Percentiles rank a stretch among this genome's conserved stretches.
phyloP scores from a whole-genome alignment of 495 filamentous ascomycete genomes.

The Rhizodiscina lignyota region DNA sequence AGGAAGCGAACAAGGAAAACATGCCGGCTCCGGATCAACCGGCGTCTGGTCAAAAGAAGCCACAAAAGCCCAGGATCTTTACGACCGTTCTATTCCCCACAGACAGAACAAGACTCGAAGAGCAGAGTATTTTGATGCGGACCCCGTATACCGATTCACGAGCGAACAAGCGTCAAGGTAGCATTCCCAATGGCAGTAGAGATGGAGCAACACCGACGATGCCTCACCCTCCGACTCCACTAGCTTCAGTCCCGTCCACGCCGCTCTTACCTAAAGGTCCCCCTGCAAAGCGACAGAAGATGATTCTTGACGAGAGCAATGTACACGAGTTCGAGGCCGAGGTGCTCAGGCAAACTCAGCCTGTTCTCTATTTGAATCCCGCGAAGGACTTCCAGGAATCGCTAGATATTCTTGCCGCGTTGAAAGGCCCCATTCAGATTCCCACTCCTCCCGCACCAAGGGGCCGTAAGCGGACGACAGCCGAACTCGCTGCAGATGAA shows the following conservation, averaged over 20 bases:
- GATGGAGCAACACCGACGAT: conserved; percentile 33
- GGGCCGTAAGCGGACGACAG: conserved; percentile 79
- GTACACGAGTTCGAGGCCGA: conserved; percentile 59
- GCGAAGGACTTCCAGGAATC: conserved; percentile 49
- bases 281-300: conserved; percentile 48
- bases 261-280: conserved; percentile 27
- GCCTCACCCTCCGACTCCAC: conserved; percentile 50
- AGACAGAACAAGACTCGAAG: conserved; percentile 48
- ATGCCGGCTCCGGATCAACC: conserved; percentile 31
- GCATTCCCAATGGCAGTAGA: conserved; percentile 13
- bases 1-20: conserved; percentile 27
- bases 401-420: conserved; percentile 46
- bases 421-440: conserved; percentile 60
- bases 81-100: conserved; percentile 82
- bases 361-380: conserved; percentile 60
- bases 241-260: conserved; percentile 44
- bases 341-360: conserved; percentile 49
- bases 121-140: conserved; percentile 57
- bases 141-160: conserved; percentile 43
- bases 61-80: conserved; percentile 37
- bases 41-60: conserved; percentile 29
- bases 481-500: conserved; percentile 87
- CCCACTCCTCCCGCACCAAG: conserved; percentile 68
- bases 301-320: conserved; percentile 54
- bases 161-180: conserved; percentile 22